Evolutionary conservation across 2,329 filamentous ascomycete species (phyloP), one percentile per base, ranked within the genome.

Genomic region (Davidsoniella australis): DNA sequence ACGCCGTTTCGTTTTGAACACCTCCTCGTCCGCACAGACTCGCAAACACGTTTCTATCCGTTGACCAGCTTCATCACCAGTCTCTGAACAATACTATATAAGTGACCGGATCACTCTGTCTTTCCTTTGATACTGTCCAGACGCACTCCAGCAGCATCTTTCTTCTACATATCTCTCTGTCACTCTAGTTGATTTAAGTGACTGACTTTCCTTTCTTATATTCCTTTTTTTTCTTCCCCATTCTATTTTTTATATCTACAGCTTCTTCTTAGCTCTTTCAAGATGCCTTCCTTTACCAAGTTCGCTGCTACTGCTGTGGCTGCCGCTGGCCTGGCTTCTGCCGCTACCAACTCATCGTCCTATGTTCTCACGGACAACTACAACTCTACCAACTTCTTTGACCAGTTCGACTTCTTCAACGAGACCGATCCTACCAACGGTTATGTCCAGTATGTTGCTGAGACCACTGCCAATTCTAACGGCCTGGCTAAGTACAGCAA

Each of bases 361-460:
- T 77, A 76, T 59, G 60, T 58, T 9, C 63, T 76, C 46, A 60
- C 66, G 49, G 68, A 70, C 56, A 59, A 61, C 41, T 77, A 67
- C 61, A 66, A 75, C 60, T 51, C 59, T 5, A 64, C 60, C 58
- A 77, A 76, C 64, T 78, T 77, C 62, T 76, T 76, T 60, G 56
- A 66, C 17, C 61, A 64, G 47, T 76, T 76, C 57, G 64, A 68
- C 51, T 79, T 80, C 63, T 78, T 71, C 62, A 66, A 60, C 47
- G 63, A 61, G 3, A 52, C 63, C 0, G 85, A 91, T 58, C 85
- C 85, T 0, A 91, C 85, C 2, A 57, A 78, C 54, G 85, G 85
- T 29, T 85, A 78, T 57, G 85, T 91, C 56, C 64, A 75, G 53
- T 91, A 87, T 58, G 71, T 78, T 48, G 66, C 74, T 55, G 68